Evolutionary conservation across 345 rosid species (phyloP).

Genomic region (Moringa oleifera): DNA sequence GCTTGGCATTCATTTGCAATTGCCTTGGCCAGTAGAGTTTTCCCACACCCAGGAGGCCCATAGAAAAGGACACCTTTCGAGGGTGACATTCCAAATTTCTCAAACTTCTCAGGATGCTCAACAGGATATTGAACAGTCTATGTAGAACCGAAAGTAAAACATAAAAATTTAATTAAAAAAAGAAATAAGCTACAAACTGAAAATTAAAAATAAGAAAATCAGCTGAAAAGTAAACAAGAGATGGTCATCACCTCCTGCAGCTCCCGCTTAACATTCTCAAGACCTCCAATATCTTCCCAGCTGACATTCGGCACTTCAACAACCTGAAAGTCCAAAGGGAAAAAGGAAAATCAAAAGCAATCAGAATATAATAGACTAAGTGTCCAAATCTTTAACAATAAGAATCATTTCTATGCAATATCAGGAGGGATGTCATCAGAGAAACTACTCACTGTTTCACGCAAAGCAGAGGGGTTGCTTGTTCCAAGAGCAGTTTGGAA

Average conservation of each 20-base stretch:
- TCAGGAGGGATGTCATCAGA: neutral
- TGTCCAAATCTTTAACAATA: neutral
- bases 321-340: constrained; percentile 31
- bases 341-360: constrained; percentile 1
- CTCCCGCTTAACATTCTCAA: constrained; percentile 66
- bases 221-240: neutral
- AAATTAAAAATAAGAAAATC: constrained; percentile 1
- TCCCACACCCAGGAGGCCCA: constrained; percentile 72
- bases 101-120: constrained; percentile 77
- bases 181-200: constrained; percentile 4
- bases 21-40: constrained; percentile 63
- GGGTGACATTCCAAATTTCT: constrained; percentile 81
- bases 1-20: constrained; percentile 73
- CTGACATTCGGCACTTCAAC: constrained; percentile 69
- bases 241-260: constrained; percentile 52
- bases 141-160: neutral
- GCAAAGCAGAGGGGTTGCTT: constrained; percentile 69
- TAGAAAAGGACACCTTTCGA: constrained; percentile 72
- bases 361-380: constrained; percentile 9
- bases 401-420: neutral
- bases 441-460: constrained; percentile 39
- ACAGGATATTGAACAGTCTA: constrained; percentile 81
- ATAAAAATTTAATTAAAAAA: no score
- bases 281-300: constrained; percentile 76
- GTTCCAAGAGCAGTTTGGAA: constrained; percentile 65